Conservation (phyloP, 129 eudicot species). For the Flaveria sonorensis region DNA sequence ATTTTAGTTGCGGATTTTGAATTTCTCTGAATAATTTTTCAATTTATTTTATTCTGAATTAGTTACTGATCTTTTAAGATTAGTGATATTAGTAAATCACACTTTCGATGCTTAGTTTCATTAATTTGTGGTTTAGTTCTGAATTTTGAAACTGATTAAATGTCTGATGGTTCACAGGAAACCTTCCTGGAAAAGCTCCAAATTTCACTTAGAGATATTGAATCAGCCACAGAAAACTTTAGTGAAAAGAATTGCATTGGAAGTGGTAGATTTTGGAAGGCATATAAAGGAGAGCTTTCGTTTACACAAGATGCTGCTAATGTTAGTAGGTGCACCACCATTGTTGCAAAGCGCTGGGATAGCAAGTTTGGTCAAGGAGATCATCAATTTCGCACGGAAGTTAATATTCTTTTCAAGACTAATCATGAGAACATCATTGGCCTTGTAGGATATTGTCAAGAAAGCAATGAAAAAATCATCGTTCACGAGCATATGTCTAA, state of each 20-base stretch:
- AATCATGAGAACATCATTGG: constrained; percentile 1
- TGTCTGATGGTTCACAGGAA: constrained; percentile 1
- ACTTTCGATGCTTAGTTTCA: too few relatives aligned
- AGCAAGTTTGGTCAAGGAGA: not conserved
- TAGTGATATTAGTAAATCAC: too few relatives aligned
- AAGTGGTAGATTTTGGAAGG: not conserved
- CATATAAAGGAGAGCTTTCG: not conserved
- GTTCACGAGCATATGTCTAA: constrained; percentile 8
- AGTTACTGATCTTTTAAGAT: too few relatives aligned
- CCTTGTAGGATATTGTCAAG: not conserved
- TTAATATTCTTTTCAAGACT: not conserved
- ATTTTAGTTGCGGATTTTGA: too few relatives aligned
- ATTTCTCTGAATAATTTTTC: too few relatives aligned
- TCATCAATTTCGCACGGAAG: not conserved
- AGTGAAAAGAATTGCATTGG: not conserved
- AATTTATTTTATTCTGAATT: too few relatives aligned
- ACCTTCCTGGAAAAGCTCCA: not conserved
- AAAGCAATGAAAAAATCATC: not conserved
- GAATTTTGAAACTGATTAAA: not conserved
- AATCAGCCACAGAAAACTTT: not conserved
- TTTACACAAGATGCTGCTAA: not conserved
- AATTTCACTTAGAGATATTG: not conserved
- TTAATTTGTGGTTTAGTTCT: too few relatives aligned
- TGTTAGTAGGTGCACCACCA: not conserved
- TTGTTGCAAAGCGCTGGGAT: constrained; percentile 11